A percentile compares a stretch with the other conserved stretches of the same genome.
Conservation (phyloP, 257 asterid species). For the Solanum ossicruentum region DNA sequence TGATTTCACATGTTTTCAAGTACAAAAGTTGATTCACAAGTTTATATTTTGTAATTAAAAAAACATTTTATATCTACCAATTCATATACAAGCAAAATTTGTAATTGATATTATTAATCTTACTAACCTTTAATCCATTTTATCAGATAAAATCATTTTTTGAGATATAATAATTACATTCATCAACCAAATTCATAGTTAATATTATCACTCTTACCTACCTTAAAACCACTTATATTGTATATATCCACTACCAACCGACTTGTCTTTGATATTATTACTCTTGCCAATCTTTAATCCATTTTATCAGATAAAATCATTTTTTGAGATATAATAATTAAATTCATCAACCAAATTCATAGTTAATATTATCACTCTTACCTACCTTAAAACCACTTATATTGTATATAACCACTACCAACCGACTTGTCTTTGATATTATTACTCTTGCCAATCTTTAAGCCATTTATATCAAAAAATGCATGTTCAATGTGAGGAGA, state of each 20-base stretch:
- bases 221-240: background rate
- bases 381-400: background rate
- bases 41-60: too few species aligned
- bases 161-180: accelerated
- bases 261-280: background rate
- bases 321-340: background rate
- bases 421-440: background rate
- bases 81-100: too few species aligned
- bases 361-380: background rate
- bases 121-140: too few species aligned
- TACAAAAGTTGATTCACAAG: too few species aligned
- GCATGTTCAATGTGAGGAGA: background rate
- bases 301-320: background rate
- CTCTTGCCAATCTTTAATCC: background rate
- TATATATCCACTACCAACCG: background rate
- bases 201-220: background rate
- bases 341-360: background rate
- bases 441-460: background rate
- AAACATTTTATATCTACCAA: too few species aligned
- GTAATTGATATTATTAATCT: too few species aligned
- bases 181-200: background rate
- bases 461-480: background rate
- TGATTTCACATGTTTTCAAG: too few species aligned
- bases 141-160: too few species aligned
- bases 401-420: background rate